Evolutionary conservation across 371 early-diverging fungal species (phyloP), one percentile per base, ranked within the genome.

Genomic region (Apophysomyces variabilis): DNA sequence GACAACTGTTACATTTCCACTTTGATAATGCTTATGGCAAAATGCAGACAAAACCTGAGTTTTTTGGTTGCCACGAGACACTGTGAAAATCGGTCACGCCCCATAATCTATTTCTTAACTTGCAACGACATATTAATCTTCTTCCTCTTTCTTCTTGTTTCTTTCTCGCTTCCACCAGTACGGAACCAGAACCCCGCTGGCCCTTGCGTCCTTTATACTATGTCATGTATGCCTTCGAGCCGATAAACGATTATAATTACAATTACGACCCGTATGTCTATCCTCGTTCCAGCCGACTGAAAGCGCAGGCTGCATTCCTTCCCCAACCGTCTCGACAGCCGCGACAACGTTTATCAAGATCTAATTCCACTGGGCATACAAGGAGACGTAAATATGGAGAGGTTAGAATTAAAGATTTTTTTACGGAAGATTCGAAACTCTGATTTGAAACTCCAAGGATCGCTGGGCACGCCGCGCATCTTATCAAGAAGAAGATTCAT

Each of bases 211-310:
- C 7, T 26, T 26, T 50, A 9, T 50, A 35, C 54, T 21, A 50
- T 50, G 54, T 21, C 54, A 50, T 50, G 54, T 50, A 50, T 21
- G 54, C 54, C 54, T 50, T 18, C 21, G 54, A 21, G 9, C 21
- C 54, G 21, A 1, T 21, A 50, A 50, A 26, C 21, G 45, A 58
- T n/a, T 16, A 45, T 9, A 56, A 58, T 32, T 16, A 45, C 18
- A 60, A 59, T 26, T 68, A 68, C 43, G 68, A 68, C 43, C 60
- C 59, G 13, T 68, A 68, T 57, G 16, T 60, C 12, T 37, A 64
- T 54, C 64, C 36, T 21, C 64, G 38, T 37, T 7, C 60, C 57
- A 64, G 18, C 26, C 60, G 44, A 26, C 46, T 68, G 13, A 60
- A 68, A 13, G 59, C 59, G n/a, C 68, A 59, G 61, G 68, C 64